Evolutionary conservation across 768 basidiomycete species (phyloP).

Genomic region (Tulasnella sp.): DNA sequence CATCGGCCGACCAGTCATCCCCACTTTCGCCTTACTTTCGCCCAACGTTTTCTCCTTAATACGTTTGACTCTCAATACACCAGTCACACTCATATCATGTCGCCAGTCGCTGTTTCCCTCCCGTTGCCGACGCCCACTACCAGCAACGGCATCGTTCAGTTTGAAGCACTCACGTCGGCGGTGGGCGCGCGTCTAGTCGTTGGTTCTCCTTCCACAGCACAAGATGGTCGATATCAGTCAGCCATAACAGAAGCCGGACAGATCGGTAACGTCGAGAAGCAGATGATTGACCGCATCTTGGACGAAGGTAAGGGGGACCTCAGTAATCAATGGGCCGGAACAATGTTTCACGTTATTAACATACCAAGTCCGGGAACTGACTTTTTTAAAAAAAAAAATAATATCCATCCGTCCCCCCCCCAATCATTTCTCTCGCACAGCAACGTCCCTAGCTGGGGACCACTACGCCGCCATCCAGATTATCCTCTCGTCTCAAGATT

Average conservation of each 20-base stretch:
- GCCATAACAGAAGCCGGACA: conserved; percentile 39
- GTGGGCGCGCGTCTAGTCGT: conserved; percentile 44
- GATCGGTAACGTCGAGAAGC: conserved; percentile 55
- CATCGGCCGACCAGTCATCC: too few relatives aligned
- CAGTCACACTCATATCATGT: background rate
- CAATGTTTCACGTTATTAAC: background rate
- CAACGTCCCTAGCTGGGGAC: conserved; percentile 42
- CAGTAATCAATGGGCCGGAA: too few relatives aligned
- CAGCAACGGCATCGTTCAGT: background rate
- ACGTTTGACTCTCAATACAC: background rate
- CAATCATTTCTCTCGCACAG: conserved; percentile 29
- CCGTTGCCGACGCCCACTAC: background rate
- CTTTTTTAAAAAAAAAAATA: too few relatives aligned
- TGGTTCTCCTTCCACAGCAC: conserved; percentile 66
- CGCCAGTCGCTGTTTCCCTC: conserved; percentile 3
- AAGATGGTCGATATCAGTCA: conserved; percentile 67
- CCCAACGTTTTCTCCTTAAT: background rate
- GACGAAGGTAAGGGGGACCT: conserved; percentile 51
- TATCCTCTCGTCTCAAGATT: conserved; percentile 52
- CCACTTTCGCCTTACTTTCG: too few relatives aligned
- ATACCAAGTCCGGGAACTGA: too few relatives aligned
- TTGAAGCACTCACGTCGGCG: background rate
- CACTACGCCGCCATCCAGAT: conserved; percentile 58
- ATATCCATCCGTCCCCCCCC: too few relatives aligned
- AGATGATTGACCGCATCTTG: conserved; percentile 71